Conservation (phyloP, 768 basidiomycete species). For the Clitopilus hobsonii region DNA sequence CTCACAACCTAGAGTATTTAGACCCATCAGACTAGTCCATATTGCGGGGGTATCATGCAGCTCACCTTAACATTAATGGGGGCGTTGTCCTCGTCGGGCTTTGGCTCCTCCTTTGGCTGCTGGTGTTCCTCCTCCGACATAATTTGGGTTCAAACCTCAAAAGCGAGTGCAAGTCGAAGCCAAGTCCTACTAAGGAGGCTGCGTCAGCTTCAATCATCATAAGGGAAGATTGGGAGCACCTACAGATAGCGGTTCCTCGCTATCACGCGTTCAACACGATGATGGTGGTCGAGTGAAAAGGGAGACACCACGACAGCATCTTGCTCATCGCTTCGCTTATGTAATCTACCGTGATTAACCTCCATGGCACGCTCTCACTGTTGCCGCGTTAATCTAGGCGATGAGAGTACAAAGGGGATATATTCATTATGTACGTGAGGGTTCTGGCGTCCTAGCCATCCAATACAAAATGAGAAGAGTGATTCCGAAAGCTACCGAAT, state of each 20-base stretch:
- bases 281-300: not conserved
- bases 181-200: not conserved
- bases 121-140: constrained; percentile 57
- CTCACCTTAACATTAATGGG: constrained; percentile 78
- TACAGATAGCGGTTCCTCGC: not conserved
- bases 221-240: no score
- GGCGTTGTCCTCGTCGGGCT: constrained; percentile 53
- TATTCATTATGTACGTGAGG: not conserved
- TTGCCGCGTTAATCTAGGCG: not conserved
- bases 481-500: not conserved
- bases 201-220: no score
- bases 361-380: not conserved
- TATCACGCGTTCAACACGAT: not conserved
- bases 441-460: not conserved
- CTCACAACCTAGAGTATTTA: constrained; percentile 55
- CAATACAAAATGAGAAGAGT: not conserved
- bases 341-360: not conserved
- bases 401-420: not conserved
- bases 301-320: not conserved
- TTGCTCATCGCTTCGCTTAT: not conserved
- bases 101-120: constrained; percentile 33
- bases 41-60: not conserved
- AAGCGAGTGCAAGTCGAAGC: not conserved
- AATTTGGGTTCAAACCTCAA: constrained; percentile 2
- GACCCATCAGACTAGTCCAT: constrained; percentile 1